Base-by-base conservation (phyloP, 2,329 filamentous ascomycete genomes). In the Pyrenophora seminiperda region DNA sequence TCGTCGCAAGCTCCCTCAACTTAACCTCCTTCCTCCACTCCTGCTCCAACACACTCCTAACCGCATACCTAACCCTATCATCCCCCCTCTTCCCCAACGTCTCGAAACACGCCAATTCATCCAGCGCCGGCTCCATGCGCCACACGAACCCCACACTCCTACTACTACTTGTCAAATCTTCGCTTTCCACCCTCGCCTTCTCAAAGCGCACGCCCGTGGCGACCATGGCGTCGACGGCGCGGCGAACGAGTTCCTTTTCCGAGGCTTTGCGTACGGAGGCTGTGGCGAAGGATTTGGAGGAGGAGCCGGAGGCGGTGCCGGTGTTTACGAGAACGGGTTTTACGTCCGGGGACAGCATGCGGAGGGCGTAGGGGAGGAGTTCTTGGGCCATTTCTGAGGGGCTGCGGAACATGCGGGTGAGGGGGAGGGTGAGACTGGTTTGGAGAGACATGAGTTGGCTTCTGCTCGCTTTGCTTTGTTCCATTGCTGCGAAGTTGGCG, bases 121-220 rank as follows among this genome's bases (percentile, higher is more conserved):
- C 94, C n/a, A 99, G 80, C 1, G 84, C 79, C 82, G 94, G 94
- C 67, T 97, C 93, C 90, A 99, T 92, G 44, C 94, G 85, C 73
- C 96, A 97, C 7, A 96, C 87, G 81, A 86, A 97, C 60, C 83
- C 86, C 27, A 84, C 82, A 50, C 66, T 72, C 11, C 66, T 61
- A 50, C 66, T 72, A 10, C 66, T 61, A 15, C 66, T 68, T 7
- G 63, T 63, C 4, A 79, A 72, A 6, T 81, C 81, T 29, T 89
- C 87, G 10, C 80, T 80, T 65, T 96, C 91, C 34, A 97, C 83
- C 62, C 87, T 86, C 10, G 89, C 88, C 66, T 86, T 88, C 59
- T 96, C 89, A 69, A 97, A 88, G 2, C 83, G 81, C 13, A 97
- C 84, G 13, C 91, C 89, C 11, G 93, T 82, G 14, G 91, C 90